Evolutionary conservation across 371 early-diverging fungal species (phyloP), one percentile per base, ranked within the genome.

Genomic region (Zopfochytrium polystomum): DNA sequence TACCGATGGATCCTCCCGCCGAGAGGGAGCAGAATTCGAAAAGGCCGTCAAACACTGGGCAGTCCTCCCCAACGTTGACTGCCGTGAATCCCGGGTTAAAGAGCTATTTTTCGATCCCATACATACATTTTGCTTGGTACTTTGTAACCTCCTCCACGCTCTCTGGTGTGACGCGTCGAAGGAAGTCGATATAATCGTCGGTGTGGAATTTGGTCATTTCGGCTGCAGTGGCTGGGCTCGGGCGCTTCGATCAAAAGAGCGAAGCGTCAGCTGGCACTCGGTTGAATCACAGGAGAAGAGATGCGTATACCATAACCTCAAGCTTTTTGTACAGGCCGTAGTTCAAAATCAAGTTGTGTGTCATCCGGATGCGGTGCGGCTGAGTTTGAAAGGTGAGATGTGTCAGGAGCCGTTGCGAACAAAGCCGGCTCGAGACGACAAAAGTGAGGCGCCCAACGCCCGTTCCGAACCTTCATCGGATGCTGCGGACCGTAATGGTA

Each of bases 131-230:
- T 9, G 63, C 44, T 51, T 91, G 87, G 62, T 92, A 90, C 66
- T 85, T 83, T 23, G 81, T 79, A 55, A 92, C 80, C 22, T 87
- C 76, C 35, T 93, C 90, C 59, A 88, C 79, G 64, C 91, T 91
- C 22, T 97, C 96, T 1, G 96, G 93, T 2, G 93, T 91, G 6
- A 97, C 93, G 61, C 88, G 85, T 26, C 87, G 60, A 9, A 59
- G 27, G 43, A 58, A 59, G 35, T 63, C 62, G 62, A 99, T 91
- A 71, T 99, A 99, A 67, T 99, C 99, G 76, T 95, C 93, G 18
- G 98, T 86, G 74, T 99, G 99, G 72, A 99, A 99, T 60, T 92
- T 90, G 5, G 96, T 95, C 87, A 99, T 91, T 83, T 99, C 91
- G 60, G 85, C 85, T 57, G 86, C 85, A 31, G 92, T 90, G 43